Percentiles rank a stretch among this genome's conserved stretches.
These are phyloP conservation scores for Phaeosphaeria sp. DNA, from an alignment of 2,329 filamentous ascomycete species.

Conservation along the genomic window DNA sequence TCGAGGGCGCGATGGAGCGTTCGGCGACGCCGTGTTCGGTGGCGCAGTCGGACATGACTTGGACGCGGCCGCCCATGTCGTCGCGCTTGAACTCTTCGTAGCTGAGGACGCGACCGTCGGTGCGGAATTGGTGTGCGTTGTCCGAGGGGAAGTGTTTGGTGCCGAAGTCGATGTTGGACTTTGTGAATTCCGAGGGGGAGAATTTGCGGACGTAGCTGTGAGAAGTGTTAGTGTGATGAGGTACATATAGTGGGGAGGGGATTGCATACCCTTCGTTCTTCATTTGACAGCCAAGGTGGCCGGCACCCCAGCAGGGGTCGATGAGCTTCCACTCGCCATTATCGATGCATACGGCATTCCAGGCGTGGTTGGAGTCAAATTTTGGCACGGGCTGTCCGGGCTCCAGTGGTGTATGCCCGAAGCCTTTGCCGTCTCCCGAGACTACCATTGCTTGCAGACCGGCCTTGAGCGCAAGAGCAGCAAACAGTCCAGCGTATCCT, in stretches of 20 bases:
- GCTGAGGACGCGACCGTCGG: conserved; percentile 69
- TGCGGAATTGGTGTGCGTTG: conserved; percentile 72
- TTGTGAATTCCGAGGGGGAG: conserved; percentile 62
- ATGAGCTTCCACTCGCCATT: conserved; percentile 88
- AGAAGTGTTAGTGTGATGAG: conserved; percentile 1
- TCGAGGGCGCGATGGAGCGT: conserved; percentile 67
- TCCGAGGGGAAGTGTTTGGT: conserved; percentile 79
- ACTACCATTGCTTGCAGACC: conserved; percentile 81
- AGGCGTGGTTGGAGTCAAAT: conserved; percentile 75
- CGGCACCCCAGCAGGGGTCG: conserved; percentile 93
- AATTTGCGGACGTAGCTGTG: conserved; percentile 71
- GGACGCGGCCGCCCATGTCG: conserved; percentile 53
- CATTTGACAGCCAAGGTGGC: conserved; percentile 59
- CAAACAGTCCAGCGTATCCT: conserved; percentile 86
- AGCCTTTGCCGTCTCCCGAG: conserved; percentile 85
- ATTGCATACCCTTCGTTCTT: conserved; percentile 60
- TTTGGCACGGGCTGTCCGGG: conserved; percentile 72
- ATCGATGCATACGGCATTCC: conserved; percentile 92
- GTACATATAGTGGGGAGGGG: conserved; percentile 7
- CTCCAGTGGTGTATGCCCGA: conserved; percentile 69
- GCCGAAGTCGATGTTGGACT: conserved; percentile 81
- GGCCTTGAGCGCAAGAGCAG: conserved; percentile 76
- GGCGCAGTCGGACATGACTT: conserved; percentile 56
- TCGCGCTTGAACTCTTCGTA: conserved; percentile 87
- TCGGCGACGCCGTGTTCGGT: conserved; percentile 60